Conservation (phyloP, 257 asterid genomes). For the Nicotiana sylvestris region DNA sequence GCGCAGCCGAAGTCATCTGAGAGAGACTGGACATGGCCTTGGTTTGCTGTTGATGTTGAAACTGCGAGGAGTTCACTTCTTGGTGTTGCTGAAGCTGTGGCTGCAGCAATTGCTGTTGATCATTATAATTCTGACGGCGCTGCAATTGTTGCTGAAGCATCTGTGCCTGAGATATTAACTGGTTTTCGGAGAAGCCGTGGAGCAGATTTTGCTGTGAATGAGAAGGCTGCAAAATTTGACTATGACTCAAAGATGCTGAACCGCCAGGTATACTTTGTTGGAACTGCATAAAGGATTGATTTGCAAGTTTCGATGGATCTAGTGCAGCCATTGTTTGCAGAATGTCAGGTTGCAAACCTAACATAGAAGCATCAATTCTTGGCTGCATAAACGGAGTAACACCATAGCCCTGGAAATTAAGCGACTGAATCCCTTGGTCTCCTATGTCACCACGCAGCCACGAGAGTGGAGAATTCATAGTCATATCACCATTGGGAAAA, state of each 20-base stretch:
- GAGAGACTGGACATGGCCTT: constrained; percentile 38
- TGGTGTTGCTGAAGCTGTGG: constrained; percentile 40
- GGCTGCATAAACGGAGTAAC: constrained; percentile 78
- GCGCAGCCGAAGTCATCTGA: constrained; percentile 37
- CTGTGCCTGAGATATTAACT: constrained; percentile 62
- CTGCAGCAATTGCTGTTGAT: constrained; percentile 43
- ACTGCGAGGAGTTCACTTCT: constrained; percentile 39
- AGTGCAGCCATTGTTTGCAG: constrained; percentile 72
- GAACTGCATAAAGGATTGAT: constrained; percentile 60
- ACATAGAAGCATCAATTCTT: constrained; percentile 59
- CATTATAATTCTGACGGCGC: constrained; percentile 37
- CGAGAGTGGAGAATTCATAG: constrained; percentile 52
- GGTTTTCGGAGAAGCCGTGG: constrained; percentile 57
- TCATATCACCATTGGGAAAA: constrained; percentile 53
- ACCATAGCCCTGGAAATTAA: constrained; percentile 66
- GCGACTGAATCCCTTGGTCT: constrained; percentile 55
- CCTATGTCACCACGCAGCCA: constrained; percentile 75
- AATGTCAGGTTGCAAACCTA: constrained; percentile 69
- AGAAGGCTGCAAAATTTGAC: constrained; percentile 59
- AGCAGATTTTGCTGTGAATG: constrained; percentile 52
- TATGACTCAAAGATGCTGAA: constrained; percentile 55
- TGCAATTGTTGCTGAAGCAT: constrained; percentile 69
- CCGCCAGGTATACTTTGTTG: constrained; percentile 48
- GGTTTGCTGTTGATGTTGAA: constrained; percentile 46
- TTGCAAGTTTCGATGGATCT: constrained; percentile 56